Conservation (phyloP, 1,284 basidiomycete genomes). For the Marasmius sp. region DNA sequence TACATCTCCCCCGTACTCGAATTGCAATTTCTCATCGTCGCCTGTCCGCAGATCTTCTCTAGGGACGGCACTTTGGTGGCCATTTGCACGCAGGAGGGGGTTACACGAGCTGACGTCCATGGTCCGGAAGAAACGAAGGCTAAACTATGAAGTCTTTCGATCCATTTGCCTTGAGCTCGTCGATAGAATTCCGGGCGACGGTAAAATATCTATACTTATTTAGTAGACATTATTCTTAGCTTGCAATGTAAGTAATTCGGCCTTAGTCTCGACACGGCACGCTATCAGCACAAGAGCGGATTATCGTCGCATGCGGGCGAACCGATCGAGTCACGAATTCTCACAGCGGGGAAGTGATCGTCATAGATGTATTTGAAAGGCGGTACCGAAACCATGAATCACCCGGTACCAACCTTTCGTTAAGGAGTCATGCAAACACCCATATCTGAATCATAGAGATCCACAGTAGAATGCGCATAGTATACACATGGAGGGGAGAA, state of each 20-base stretch:
- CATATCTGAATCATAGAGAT: not conserved
- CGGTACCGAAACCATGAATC: too few relatives aligned
- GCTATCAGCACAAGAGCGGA: too few relatives aligned
- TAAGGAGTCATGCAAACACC: not conserved
- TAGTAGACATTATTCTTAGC: too few relatives aligned
- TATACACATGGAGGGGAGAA: not conserved
- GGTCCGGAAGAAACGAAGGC: constrained; percentile 25
- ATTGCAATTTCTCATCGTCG: constrained; percentile 1
- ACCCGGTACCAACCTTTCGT: too few relatives aligned
- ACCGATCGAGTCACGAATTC: not conserved
- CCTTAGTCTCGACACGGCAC: too few relatives aligned
- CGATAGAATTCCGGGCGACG: too few relatives aligned
- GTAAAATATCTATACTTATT: too few relatives aligned
- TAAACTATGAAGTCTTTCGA: not conserved
- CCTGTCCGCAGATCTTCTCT: constrained; percentile 65
- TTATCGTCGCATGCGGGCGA: not conserved
- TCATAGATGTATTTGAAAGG: too few relatives aligned
- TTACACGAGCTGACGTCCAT: constrained; percentile 59
- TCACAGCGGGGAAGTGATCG: not conserved
- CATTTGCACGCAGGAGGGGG: constrained; percentile 83
- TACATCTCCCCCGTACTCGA: not conserved
- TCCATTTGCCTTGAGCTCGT: too few relatives aligned
- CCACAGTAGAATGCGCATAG: not conserved
- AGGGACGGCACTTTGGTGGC: constrained; percentile 72
- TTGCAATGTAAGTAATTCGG: too few relatives aligned